Percentiles rank a stretch among this genome's conserved stretches.
Evolutionary conservation across 768 basidiomycete genomes (phyloP).

Genomic region (Xerocomellus chrysenteron): DNA sequence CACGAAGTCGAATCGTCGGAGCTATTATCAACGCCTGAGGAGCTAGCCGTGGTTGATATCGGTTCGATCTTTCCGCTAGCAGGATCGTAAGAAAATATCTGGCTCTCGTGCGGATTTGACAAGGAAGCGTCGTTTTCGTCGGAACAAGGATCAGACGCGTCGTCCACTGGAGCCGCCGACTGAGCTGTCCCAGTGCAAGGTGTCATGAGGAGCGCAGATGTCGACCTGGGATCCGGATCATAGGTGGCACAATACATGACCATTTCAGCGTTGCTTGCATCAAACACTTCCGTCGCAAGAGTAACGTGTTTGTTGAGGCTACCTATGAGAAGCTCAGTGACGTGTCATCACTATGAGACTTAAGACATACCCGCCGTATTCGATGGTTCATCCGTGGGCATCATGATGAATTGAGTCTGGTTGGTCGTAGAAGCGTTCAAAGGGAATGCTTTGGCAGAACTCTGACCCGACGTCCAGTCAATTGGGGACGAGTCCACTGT

Average conservation of each 20-base stretch:
- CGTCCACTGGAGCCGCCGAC: neutral
- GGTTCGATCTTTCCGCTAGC: conserved; percentile 51
- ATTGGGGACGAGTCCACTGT: conserved; percentile 16
- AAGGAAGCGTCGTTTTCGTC: conserved; percentile 4
- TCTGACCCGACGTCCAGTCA: conserved; percentile 32
- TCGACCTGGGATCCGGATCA: conserved; percentile 47
- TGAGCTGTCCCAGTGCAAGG: conserved; percentile 42
- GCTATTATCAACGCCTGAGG: conserved; percentile 22
- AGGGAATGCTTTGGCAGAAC: conserved; percentile 33
- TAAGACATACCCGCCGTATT: conserved; percentile 12
- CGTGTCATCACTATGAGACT: neutral
- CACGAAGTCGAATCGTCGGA: neutral
- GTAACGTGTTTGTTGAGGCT: conserved; percentile 34
- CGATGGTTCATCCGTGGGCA: conserved; percentile 20
- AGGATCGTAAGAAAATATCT: conserved; percentile 58
- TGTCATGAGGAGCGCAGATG: conserved; percentile 51
- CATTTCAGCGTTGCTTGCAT: conserved; percentile 35
- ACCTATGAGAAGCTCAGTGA: conserved; percentile 12
- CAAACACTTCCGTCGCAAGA: conserved; percentile 46
- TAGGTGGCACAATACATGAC: conserved; percentile 60
- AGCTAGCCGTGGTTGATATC: conserved; percentile 40
- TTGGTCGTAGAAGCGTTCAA: conserved; percentile 52
- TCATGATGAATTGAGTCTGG: conserved; percentile 44
- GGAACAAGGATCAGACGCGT: conserved; percentile 9
- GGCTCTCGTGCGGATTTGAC: conserved; percentile 40